These are phyloP conservation scores for Colletotrichum costaricense DNA, from an alignment of 2,329 filamentous ascomycete genomes.

Conservation along the genomic window DNA sequence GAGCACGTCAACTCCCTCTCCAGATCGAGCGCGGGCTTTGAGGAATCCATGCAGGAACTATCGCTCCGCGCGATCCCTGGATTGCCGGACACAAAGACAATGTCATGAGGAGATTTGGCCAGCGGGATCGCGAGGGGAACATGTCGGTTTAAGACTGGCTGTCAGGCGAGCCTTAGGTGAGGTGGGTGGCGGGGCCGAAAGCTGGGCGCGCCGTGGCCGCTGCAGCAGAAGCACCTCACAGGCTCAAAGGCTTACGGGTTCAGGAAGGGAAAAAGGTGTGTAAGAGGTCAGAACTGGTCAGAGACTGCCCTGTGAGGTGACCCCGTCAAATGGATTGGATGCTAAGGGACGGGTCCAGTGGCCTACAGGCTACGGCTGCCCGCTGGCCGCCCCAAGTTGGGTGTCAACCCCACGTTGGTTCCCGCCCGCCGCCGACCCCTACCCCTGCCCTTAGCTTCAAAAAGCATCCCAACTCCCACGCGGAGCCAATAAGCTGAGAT, in stretches of 20 bases:
- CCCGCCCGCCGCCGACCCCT: constrained; percentile 4
- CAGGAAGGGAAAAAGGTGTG: neutral
- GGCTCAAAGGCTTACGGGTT: neutral
- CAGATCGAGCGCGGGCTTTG: constrained; percentile 72
- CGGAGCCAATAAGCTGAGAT: constrained; percentile 20
- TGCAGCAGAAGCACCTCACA: constrained; percentile 10
- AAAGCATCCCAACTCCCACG: constrained; percentile 16
- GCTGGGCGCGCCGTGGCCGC: constrained; percentile 30
- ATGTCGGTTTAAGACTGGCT: constrained; percentile 32
- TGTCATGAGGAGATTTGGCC: constrained; percentile 19
- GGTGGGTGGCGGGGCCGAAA: constrained; percentile 33
- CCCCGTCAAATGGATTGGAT: neutral
- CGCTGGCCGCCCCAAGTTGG: neutral
- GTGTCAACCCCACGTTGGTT: constrained; percentile 27
- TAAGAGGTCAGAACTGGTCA: constrained; percentile 3
- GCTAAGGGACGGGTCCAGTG: too few relatives aligned
- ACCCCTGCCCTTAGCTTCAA: constrained; percentile 22
- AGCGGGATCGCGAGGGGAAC: constrained; percentile 14
- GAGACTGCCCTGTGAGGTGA: constrained; percentile 14
- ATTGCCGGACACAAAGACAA: constrained; percentile 20
- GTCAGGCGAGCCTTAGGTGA: neutral
- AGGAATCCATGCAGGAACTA: constrained; percentile 56
- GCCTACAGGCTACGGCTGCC: constrained; percentile 9
- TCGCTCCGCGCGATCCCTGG: constrained; percentile 30
- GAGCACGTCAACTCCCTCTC: constrained; percentile 97